Evolutionary conservation across 805 yeast genomes (phyloP), one percentile per base, ranked within the genome.

Genomic region (Scheffersomyces spartinae): DNA sequence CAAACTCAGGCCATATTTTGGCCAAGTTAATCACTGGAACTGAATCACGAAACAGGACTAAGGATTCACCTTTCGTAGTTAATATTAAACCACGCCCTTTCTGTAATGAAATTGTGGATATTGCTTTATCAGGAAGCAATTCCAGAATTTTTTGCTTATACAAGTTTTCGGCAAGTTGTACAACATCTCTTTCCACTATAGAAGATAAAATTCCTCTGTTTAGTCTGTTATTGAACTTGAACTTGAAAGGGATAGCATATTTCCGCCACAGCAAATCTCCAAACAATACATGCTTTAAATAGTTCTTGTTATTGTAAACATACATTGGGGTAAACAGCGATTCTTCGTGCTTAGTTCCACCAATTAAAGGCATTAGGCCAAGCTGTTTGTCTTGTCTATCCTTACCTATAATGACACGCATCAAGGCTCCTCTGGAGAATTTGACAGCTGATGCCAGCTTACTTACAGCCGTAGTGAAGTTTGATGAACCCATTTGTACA

Each of bases 371-470:
- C 5, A 21, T 21, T n/a, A 44, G 21, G 21, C 19, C 13, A 20
- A 33, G 22, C 3, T 24, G 12, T 13, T 13, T 19, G 8, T 14
- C 18, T 11, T 15, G 26, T 9, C 21, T 25, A 12, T 21, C 20
- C 16, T 24, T 27, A 15, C 33, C 27, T 5, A 35, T 38, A 4
- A 40, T 28, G 7, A 45, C 15, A 30, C 39, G 40, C 2, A 46
- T 29, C 37, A 49, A 32, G 25, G 35, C 37, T 7, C 60, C 59
- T 13, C 30, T 38, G 4, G 61, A 54, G 26, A 45, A 52, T 21
- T 50, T 34, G 10, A 13, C 12, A n/a, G n/a, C n/a, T n/a, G n/a
- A n/a, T n/a, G n/a, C n/a, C n/a, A n/a, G n/a, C n/a, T n/a, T n/a
- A n/a, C n/a, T n/a, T n/a, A n/a, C n/a, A n/a, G n/a, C n/a, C n/a